Evolutionary conservation across 1,139 yeast genomes (phyloP), one percentile per base, ranked within the genome.

Genomic region (Taphrina communis): DNA sequence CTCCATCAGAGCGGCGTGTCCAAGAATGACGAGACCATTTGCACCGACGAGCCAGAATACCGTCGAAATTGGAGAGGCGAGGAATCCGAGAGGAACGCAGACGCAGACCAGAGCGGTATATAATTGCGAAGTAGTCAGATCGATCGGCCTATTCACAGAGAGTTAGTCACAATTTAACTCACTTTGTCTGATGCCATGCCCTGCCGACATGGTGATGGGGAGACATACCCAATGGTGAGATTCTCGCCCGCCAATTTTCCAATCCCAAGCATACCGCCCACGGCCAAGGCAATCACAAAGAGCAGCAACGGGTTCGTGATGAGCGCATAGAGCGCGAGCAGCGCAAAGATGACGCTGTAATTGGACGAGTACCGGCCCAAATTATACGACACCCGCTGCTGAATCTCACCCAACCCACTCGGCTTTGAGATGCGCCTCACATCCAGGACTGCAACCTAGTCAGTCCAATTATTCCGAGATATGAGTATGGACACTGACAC

Each of bases 1-100:
- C 78, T 95, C 99, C 91, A 95, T 86, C 73, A 95, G 85, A 14
- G 95, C 81, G 68, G 99, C 98, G 80, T 95, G 99, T 14, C 97
- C 86, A 69, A 93, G 82, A 65, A 95, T 94, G 63, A 89, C 81
- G 67, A 92, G 96, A 55, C 90, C 88, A 31, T 97, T 89, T 8
- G 97, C 95, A 74, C 99, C 99, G 77, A 95, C 87, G 75, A 95
- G 85, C 99, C 99, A 95, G 86, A 95, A 84, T 82, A 95, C 81
- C 41, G 99, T 92, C 70, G 96, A 86, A 75, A 95, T 85, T 65
- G 99, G 99, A 74, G 96, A 88, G 36, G 99, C 98, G 75, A 92
- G 82, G 77, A 95, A 87, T 14, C 97, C 97, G 74, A 94, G 84
- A 25, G 99, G 99, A 66, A 94, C 82, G 71, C 68, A 78, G 73